Evolutionary conservation across 805 yeast species (phyloP), one percentile per base, ranked within the genome.

Genomic region (Hanseniaspora valbyensis): DNA sequence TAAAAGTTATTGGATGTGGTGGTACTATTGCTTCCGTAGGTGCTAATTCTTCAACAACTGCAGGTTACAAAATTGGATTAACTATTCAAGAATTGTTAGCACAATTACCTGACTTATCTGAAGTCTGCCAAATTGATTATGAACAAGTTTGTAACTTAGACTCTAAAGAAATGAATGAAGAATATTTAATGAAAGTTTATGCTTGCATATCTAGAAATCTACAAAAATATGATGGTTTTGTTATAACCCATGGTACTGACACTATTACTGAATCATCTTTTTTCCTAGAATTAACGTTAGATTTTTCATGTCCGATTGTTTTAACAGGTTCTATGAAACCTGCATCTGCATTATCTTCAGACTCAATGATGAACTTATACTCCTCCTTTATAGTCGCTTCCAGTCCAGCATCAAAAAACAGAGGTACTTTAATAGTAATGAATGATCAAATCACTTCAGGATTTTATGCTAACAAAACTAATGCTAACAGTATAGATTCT

Each of bases 321-420:
- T 66, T 81, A 61, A 80, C 83, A 44, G 88, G 88, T 1, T 76
- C 83, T 5, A 81, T 81, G 88, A 71, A 86, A 59, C 88, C 88
- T 0, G 75, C 82, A 8, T 77, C 83, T 2, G 76, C 81, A 36
- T 73, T 81, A 37, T 77, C 83, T 2, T 78, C 83, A 1, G 88
- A 81, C 60, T 86, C 86, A 2, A 80, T 83, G 5, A 79, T 80
- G 78, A 81, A 81, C 61, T 64, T 81, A 54, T 80, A 79, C 58
- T 84, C 81, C 57, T 83, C 85, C 1, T 78, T 79, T 43, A 75
- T 75, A 14, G 78, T 80, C 28, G 83, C 87, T 2, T 69, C 82
- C 0, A 65, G 70, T 55, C 61, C 64, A 25, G 69, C 72, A 50
- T 71, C 81, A 14, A 59, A 69, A 39, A 74, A 76, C 22, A 69